phyloP scores from a whole-genome alignment of 2,329 filamentous ascomycete genomes.

The Fusarium haematococcum region DNA sequence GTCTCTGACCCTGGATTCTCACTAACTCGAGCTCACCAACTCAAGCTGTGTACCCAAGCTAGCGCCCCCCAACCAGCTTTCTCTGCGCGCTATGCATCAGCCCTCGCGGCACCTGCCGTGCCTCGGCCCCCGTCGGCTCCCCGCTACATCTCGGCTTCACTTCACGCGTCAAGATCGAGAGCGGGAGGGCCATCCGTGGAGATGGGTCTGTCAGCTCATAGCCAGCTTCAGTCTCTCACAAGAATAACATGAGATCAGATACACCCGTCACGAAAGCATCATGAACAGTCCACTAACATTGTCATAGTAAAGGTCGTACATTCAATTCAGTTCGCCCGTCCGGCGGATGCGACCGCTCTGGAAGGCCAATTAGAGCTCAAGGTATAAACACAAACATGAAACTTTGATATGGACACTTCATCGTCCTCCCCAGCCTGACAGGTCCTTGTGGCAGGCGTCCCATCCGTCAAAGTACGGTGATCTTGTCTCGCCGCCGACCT shows the following conservation, averaged over 20 bases:
- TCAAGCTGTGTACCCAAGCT: neutral
- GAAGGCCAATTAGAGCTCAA: neutral
- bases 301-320: neutral
- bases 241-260: neutral
- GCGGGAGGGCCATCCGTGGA: neutral
- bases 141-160: neutral
- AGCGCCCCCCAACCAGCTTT: neutral
- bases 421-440: conserved; percentile 18
- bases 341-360: neutral
- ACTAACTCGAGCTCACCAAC: neutral
- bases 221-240: neutral
- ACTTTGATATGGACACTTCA: neutral
- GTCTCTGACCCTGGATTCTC: neutral
- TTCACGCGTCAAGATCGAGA: neutral
- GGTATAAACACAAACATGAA: neutral
- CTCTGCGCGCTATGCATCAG: neutral
- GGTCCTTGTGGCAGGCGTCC: conserved; percentile 14
- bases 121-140: neutral
- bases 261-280: neutral
- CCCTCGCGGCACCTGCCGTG: neutral
- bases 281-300: neutral
- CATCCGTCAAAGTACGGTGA: conserved; percentile 18
- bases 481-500: conserved; percentile 9
- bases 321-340: neutral
- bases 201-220: neutral